Percentiles rank a stretch among this genome's conserved stretches.
These are phyloP conservation scores for Geotrichum europaeum DNA, from an alignment of 1,139 yeast genomes.

Conservation along the genomic window DNA sequence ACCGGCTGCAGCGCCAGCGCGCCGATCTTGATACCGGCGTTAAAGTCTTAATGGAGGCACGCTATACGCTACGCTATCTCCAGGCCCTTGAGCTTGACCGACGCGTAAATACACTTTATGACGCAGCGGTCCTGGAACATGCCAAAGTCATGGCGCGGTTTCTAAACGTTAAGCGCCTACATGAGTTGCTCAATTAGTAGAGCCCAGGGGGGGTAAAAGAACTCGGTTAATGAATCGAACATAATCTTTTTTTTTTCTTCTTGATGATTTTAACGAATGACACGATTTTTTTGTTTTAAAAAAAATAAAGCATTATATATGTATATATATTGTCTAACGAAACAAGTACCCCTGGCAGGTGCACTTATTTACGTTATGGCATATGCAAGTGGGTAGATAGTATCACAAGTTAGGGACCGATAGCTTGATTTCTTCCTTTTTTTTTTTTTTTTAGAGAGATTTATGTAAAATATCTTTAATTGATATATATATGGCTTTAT, in stretches of 20 bases:
- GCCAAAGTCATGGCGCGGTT: conserved; percentile 23
- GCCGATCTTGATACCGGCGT: conserved; percentile 27
- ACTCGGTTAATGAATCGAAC: not conserved
- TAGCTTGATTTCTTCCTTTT: not conserved
- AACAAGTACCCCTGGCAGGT: too few relatives aligned
- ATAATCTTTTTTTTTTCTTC: not conserved
- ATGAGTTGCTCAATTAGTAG: not conserved
- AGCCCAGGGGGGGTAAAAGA: too few relatives aligned
- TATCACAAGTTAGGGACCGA: too few relatives aligned
- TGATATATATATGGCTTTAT: too few relatives aligned
- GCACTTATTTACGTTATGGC: not conserved
- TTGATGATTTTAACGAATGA: not conserved
- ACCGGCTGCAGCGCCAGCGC: conserved; percentile 27
- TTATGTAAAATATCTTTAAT: too few relatives aligned
- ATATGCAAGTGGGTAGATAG: not conserved
- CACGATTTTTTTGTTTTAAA: not conserved
- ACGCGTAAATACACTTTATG: conserved; percentile 26
- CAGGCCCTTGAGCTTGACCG: conserved; percentile 31
- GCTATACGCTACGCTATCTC: conserved; percentile 26
- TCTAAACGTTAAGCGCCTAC: conserved; percentile 16
- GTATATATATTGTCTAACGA: too few relatives aligned
- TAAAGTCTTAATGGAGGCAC: conserved; percentile 21
- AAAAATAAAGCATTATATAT: too few relatives aligned
- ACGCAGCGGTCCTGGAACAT: conserved; percentile 27
- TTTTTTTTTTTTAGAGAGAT: too few relatives aligned